Conservation (phyloP, 176 grass and related monocot species). For the Avena atlantica region DNA sequence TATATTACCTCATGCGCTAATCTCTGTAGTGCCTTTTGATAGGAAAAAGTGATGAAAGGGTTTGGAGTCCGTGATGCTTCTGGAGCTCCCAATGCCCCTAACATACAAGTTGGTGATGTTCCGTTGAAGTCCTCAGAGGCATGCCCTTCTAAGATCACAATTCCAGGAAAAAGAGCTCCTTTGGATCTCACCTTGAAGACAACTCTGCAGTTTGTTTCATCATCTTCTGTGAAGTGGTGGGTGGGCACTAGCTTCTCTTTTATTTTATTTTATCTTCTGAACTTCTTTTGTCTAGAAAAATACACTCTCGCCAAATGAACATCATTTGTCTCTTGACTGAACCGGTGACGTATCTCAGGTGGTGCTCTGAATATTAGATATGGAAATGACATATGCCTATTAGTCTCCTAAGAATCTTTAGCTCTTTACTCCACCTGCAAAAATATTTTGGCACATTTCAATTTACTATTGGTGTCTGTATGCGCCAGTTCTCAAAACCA, state of each 20-base stretch:
- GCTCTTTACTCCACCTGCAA: neutral
- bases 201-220: constrained; percentile 75
- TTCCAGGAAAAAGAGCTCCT: constrained; percentile 74
- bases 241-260: constrained; percentile 38
- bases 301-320: constrained; percentile 13
- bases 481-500: neutral
- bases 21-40: constrained; percentile 29
- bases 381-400: neutral
- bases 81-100: constrained; percentile 30
- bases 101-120: constrained; percentile 46
- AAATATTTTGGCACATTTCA: neutral
- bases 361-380: neutral
- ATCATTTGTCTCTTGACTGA: neutral
- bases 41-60: constrained; percentile 94
- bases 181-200: constrained; percentile 94
- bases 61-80: constrained; percentile 66
- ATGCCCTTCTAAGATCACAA: constrained; percentile 62
- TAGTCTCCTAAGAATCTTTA: neutral
- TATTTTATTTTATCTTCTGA: neutral
- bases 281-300: neutral
- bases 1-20: constrained; percentile 18
- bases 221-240: constrained; percentile 90
- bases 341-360: neutral
- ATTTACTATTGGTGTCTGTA: neutral
- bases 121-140: constrained; percentile 43